Conservation (phyloP, 768 basidiomycete species). For the Rhodosporidiobolus odoratus region DNA sequence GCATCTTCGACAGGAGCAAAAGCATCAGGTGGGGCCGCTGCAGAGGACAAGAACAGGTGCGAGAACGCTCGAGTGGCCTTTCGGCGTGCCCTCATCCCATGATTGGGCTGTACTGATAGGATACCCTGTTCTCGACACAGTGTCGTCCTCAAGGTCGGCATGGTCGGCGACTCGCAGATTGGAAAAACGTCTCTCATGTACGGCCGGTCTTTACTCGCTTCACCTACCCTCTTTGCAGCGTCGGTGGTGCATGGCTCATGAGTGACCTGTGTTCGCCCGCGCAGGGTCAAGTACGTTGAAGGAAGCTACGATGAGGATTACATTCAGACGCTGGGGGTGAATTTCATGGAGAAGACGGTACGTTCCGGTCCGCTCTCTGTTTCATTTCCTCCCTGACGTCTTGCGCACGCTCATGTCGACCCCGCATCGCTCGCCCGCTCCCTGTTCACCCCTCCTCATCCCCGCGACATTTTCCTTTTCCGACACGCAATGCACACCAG, state of each 20-base stretch:
- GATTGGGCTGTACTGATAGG: not conserved
- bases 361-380: not conserved
- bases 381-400: not conserved
- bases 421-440: not conserved
- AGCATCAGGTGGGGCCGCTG: not conserved
- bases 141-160: constrained; percentile 65
- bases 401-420: not conserved
- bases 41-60: constrained; percentile 30
- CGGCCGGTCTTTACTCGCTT: not conserved
- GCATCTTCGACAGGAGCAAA: not conserved
- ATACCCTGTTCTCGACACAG: not conserved
- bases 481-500: not conserved
- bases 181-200: constrained; percentile 96
- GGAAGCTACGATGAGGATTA: constrained; percentile 74
- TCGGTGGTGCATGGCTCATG: not conserved
- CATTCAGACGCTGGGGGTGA: constrained; percentile 99
- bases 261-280: not conserved
- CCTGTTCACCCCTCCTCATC: not conserved
- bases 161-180: constrained; percentile 99
- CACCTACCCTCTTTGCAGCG: not conserved
- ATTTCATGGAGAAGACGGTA: constrained; percentile 97
- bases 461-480: not conserved
- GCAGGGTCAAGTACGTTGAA: constrained; percentile 88
- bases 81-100: not conserved
- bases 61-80: not conserved